Evolutionary conservation across 1,139 yeast species (phyloP).

Genomic region (Magnusiomyces tetraspermus): DNA sequence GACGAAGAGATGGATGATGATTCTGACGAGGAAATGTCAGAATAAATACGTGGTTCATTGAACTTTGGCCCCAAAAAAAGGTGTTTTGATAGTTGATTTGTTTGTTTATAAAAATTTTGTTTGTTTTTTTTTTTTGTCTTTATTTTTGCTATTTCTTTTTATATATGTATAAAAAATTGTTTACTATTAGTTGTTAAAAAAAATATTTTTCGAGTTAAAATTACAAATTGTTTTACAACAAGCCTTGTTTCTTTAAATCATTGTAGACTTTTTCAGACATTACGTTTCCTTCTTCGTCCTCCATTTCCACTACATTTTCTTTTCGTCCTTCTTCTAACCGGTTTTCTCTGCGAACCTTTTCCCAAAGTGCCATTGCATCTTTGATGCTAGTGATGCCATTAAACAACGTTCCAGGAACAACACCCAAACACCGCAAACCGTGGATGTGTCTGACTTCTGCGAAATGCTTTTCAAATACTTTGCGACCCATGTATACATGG

Average conservation of each 20-base stretch:
- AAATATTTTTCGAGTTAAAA: no score
- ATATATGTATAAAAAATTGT: no score
- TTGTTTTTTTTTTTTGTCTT: no score
- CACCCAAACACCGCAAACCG: conserved; percentile 70
- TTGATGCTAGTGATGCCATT: conserved; percentile 56
- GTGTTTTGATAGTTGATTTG: no score
- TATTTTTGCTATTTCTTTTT: no score
- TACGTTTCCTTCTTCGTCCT: conserved; percentile 87
- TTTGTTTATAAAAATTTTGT: no score
- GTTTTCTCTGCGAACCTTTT: conserved; percentile 36
- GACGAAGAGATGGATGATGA: neutral
- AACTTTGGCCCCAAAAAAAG: no score
- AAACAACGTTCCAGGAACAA: conserved; percentile 45
- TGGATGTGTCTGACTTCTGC: conserved; percentile 55
- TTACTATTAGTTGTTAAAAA: no score
- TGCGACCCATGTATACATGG: conserved; percentile 61
- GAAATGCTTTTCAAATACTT: conserved; percentile 67
- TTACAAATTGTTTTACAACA: no score
- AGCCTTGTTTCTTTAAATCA: conserved; percentile 79
- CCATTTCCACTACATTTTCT: conserved; percentile 67
- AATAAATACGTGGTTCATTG: no score
- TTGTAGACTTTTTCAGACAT: conserved; percentile 75
- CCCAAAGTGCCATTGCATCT: conserved; percentile 59
- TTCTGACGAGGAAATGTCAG: neutral
- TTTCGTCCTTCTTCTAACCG: conserved; percentile 36